phyloP scores from a whole-genome alignment of 345 rosid species.

The Passiflora organensis region DNA sequence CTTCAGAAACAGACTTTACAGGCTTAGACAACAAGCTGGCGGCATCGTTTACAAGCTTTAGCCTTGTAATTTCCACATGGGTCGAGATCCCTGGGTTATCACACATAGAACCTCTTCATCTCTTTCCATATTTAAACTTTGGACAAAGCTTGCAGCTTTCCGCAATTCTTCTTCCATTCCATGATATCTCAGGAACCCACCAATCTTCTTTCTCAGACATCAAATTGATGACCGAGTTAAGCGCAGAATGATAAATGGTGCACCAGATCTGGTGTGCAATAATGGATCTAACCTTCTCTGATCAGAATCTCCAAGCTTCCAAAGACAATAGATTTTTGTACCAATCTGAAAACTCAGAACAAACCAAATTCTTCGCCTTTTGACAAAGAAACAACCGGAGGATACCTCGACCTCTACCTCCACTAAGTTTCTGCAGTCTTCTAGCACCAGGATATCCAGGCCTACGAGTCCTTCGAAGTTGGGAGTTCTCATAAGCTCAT shows the following conservation, averaged over 20 bases:
- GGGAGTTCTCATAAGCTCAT: too few relatives aligned
- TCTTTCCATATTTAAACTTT: slow-evolving; percentile 21
- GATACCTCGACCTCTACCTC: slow-evolving; percentile 19
- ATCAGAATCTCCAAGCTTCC: slow-evolving; percentile 13
- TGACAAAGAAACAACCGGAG: slow-evolving; percentile 10
- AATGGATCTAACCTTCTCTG: slow-evolving; percentile 31
- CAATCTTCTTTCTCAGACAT: slow-evolving; percentile 9
- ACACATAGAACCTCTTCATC: slow-evolving; percentile 34
- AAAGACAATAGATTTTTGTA: slow-evolving; percentile 13
- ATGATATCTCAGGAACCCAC: slow-evolving; percentile 22
- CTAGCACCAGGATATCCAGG: too few relatives aligned
- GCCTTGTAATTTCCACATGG: slow-evolving; percentile 18
- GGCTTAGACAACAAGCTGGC: slow-evolving; percentile 15
- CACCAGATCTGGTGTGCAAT: slow-evolving; percentile 42
- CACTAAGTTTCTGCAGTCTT: too few relatives aligned
- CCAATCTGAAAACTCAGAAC: slow-evolving; percentile 15
- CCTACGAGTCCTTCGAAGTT: too few relatives aligned
- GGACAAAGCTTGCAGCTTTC: slow-evolving; percentile 17
- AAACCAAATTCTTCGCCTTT: slow-evolving; percentile 25
- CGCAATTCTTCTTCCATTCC: slow-evolving; percentile 30
- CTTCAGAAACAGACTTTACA: slow-evolving; percentile 10
- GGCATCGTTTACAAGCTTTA: slow-evolving; percentile 21
- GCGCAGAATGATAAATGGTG: slow-evolving; percentile 20
- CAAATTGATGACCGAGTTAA: slow-evolving; percentile 13
- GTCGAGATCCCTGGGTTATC: too few relatives aligned